Percentiles rank a stretch among this genome's conserved stretches.
Conservation (phyloP, 2,329 filamentous ascomycete genomes). For the Beauveria asiatica region DNA sequence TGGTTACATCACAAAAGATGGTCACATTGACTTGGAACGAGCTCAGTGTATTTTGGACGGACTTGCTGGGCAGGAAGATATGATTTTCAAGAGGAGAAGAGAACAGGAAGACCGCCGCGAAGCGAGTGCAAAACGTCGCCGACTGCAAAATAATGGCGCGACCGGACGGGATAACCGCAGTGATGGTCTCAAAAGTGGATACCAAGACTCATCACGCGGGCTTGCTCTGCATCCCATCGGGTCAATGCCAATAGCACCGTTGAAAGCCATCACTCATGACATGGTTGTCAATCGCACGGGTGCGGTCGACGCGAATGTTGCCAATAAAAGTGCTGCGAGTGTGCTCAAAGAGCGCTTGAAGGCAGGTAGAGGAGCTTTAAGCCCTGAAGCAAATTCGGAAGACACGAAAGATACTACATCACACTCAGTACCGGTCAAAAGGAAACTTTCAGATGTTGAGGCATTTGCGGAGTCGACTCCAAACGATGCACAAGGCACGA, state of each 20-base stretch:
- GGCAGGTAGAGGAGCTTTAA: constrained; percentile 21
- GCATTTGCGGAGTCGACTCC: constrained; percentile 52
- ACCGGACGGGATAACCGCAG: constrained; percentile 13
- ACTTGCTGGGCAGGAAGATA: constrained; percentile 85
- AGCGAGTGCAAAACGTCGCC: constrained; percentile 69
- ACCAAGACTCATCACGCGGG: constrained; percentile 26
- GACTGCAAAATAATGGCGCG: constrained; percentile 48
- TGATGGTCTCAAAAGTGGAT: constrained; percentile 19
- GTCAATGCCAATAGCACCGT: constrained; percentile 43
- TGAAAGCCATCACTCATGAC: constrained; percentile 67
- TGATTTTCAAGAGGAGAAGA: constrained; percentile 82
- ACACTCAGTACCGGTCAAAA: constrained; percentile 56
- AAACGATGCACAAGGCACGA: constrained; percentile 38
- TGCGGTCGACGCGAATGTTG: constrained; percentile 60
- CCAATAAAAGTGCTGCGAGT: constrained; percentile 92
- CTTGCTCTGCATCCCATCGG: constrained; percentile 30
- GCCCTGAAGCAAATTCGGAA: constrained; percentile 16
- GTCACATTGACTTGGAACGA: constrained; percentile 75
- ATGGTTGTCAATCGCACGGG: constrained; percentile 72
- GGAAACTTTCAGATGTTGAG: constrained; percentile 66
- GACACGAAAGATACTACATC: constrained; percentile 23
- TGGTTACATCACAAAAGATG: constrained; percentile 93
- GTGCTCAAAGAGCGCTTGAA: constrained; percentile 76
- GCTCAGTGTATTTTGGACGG: constrained; percentile 84
- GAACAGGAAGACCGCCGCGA: constrained; percentile 78